Conservation (phyloP, 768 basidiomycete species). For the Hypholoma sublateritium region DNA sequence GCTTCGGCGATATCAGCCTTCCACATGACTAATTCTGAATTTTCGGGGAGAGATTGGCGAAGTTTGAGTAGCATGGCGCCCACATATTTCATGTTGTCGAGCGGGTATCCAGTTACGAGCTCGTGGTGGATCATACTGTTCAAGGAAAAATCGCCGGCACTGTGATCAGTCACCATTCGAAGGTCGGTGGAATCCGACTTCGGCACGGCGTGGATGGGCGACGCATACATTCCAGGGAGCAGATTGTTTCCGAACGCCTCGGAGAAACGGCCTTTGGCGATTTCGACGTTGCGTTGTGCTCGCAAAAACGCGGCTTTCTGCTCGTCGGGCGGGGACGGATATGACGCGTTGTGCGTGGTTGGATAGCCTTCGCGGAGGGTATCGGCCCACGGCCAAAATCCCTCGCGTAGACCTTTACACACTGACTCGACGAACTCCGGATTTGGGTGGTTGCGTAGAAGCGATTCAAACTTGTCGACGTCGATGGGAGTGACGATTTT, state of each 20-base stretch:
- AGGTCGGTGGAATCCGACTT: slow-evolving; percentile 11
- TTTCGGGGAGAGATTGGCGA: not conserved
- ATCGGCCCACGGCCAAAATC: slow-evolving; percentile 45
- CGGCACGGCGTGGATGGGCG: slow-evolving; percentile 30
- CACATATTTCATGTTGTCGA: slow-evolving; percentile 19
- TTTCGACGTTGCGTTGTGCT: slow-evolving; percentile 20
- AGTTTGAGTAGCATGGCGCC: slow-evolving; percentile 6
- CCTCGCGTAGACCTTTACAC: slow-evolving; percentile 24
- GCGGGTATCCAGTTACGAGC: slow-evolving; percentile 4
- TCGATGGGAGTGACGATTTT: slow-evolving; percentile 30
- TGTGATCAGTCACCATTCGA: slow-evolving; percentile 37
- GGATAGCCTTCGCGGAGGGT: slow-evolving; percentile 21
- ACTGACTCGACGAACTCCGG: slow-evolving; percentile 37
- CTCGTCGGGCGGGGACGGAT: slow-evolving; percentile 2
- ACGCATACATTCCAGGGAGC: slow-evolving; percentile 28
- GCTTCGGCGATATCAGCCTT: slow-evolving; percentile 40
- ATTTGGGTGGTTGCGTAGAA: slow-evolving; percentile 36
- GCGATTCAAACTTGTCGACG: slow-evolving; percentile 10
- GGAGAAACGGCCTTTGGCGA: slow-evolving; percentile 19
- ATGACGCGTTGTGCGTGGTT: slow-evolving; percentile 15
- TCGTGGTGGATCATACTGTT: slow-evolving; percentile 24
- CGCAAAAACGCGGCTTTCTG: slow-evolving; percentile 21
- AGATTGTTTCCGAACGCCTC: slow-evolving; percentile 26
- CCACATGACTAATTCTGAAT: slow-evolving; percentile 17
- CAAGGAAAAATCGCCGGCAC: slow-evolving; percentile 23